Conservation (phyloP, 352 stramenopile genomes). For the Phytopythium vexans region DNA sequence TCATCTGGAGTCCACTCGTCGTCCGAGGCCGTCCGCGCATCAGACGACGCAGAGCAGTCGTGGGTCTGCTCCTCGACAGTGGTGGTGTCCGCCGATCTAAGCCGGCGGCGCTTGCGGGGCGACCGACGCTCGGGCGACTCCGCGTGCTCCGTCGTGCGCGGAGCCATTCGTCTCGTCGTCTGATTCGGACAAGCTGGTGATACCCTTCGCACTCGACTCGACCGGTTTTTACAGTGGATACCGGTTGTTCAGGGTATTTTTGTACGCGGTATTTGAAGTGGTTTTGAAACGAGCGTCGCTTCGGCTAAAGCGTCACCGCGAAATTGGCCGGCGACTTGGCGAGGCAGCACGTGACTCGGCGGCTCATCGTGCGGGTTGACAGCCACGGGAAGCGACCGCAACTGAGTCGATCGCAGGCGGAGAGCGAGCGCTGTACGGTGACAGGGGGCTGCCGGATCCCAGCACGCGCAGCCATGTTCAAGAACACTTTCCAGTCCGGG, state of each 20-base stretch:
- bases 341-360: too few species aligned
- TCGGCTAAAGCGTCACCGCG: not conserved
- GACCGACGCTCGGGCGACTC: not conserved
- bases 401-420: too few species aligned
- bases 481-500: constrained; percentile 97
- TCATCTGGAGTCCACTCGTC: not conserved
- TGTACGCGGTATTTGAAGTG: not conserved
- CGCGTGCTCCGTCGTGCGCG: not conserved
- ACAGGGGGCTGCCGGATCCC: not conserved
- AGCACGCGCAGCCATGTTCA: constrained; percentile 83
- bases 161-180: not conserved
- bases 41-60: not conserved
- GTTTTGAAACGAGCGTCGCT: constrained; percentile 7
- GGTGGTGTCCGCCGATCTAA: not conserved
- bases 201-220: too few species aligned
- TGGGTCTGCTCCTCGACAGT: too few species aligned
- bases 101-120: constrained; percentile 1
- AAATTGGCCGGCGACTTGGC: too few species aligned
- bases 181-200: too few species aligned
- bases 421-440: not conserved
- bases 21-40: not conserved
- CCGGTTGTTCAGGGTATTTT: too few species aligned
- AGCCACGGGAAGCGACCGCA: too few species aligned
- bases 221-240: too few species aligned
- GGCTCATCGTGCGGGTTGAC: too few species aligned